phyloP scores from a whole-genome alignment of 2,329 filamentous ascomycete genomes.

The Orbilia oligospora region DNA sequence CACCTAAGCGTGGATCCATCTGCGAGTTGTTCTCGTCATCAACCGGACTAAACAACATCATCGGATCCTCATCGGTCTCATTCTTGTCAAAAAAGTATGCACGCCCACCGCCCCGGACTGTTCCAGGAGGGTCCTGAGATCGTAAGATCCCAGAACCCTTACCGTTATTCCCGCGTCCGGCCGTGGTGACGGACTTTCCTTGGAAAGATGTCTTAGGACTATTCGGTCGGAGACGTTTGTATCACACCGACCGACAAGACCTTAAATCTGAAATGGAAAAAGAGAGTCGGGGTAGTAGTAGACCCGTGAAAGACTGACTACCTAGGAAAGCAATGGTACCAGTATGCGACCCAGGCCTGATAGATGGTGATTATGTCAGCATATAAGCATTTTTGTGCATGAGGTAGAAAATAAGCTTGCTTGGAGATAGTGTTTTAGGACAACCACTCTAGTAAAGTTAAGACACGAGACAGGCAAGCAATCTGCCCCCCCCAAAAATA shows the following conservation, averaged over 20 bases:
- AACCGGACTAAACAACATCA: slow-evolving; percentile 34
- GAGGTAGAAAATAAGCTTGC: slow-evolving; percentile 33
- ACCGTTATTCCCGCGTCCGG: slow-evolving; percentile 53
- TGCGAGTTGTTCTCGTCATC: slow-evolving; percentile 20
- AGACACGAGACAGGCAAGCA: slow-evolving; percentile 23
- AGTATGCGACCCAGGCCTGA: slow-evolving; percentile 47
- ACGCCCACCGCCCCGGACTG: slow-evolving; percentile 53
- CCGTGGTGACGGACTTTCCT: slow-evolving; percentile 57
- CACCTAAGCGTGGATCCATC: slow-evolving; percentile 31
- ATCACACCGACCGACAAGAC: slow-evolving; percentile 41
- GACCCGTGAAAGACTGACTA: slow-evolving; percentile 35
- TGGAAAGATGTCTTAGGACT: not conserved
- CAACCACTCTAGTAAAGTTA: slow-evolving; percentile 17
- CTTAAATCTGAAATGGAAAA: slow-evolving; percentile 19
- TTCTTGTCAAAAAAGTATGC: slow-evolving; percentile 52
- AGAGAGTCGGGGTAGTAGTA: slow-evolving; percentile 23
- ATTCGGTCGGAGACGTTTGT: slow-evolving; percentile 42
- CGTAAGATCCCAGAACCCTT: slow-evolving; percentile 54
- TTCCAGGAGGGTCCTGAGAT: slow-evolving; percentile 58
- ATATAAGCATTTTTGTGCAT: slow-evolving; percentile 40
- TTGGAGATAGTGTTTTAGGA: slow-evolving; percentile 33
- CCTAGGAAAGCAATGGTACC: slow-evolving; percentile 17
- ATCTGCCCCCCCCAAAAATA: not conserved
- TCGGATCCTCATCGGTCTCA: slow-evolving; percentile 44
- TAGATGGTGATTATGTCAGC: slow-evolving; percentile 58